Evolutionary conservation across 306 rosid genomes (phyloP).

Genomic region (Amphicarpaea edgeworthii): DNA sequence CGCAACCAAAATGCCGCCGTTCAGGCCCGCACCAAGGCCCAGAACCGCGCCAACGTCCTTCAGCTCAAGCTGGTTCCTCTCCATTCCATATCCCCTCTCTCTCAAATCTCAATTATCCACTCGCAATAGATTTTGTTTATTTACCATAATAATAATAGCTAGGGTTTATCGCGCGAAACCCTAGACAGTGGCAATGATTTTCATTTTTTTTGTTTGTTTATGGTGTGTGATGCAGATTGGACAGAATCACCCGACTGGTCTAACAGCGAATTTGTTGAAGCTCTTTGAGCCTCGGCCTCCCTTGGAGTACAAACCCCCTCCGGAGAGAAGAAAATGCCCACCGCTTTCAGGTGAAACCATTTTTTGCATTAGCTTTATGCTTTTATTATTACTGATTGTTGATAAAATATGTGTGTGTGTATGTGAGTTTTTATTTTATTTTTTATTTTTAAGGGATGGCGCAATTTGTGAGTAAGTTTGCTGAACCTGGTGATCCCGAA

Average conservation of each 20-base stretch:
- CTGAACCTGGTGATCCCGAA: conserved; percentile 89
- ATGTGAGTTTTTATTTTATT: too few species aligned
- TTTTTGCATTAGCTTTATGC: background rate
- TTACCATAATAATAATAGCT: conserved; percentile 26
- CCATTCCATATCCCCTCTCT: too few species aligned
- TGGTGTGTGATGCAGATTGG: conserved; percentile 86
- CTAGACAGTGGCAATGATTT: background rate
- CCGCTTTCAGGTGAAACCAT: conserved; percentile 63
- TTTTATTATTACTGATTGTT: background rate
- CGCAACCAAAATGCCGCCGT: conserved; percentile 99
- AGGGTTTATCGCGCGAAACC: conserved; percentile 51
- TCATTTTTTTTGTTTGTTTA: background rate
- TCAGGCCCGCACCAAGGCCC: conserved; percentile 96
- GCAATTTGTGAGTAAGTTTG: conserved; percentile 82
- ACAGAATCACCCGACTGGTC: conserved; percentile 97
- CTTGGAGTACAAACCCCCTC: conserved; percentile 92
- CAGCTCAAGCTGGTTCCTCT: conserved; percentile 87
- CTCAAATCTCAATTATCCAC: too few species aligned
- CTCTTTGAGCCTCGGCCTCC: conserved; percentile 97
- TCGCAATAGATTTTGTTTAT: background rate
- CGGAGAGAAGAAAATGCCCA: conserved; percentile 90
- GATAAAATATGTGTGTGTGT: background rate
- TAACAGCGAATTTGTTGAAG: conserved; percentile 83
- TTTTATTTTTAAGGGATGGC: conserved; percentile 84
- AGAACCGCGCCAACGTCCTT: conserved; percentile 94